Percentiles rank a stretch among this genome's conserved stretches.
These are phyloP conservation scores for Solanum peruvianum DNA, from an alignment of 257 asterid species.

Conservation along the genomic window DNA sequence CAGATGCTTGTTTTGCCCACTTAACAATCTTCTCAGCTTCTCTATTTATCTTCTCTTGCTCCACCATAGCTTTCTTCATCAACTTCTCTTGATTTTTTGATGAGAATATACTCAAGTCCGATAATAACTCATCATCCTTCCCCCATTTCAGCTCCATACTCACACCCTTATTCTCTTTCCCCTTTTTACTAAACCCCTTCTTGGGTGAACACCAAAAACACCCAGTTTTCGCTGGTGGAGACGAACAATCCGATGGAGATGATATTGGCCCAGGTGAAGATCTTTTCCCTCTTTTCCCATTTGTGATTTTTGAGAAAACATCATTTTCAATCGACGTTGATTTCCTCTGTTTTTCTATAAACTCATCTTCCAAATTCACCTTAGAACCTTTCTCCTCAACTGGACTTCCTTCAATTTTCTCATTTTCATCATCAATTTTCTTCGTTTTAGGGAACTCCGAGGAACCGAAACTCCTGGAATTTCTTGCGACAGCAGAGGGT, in stretches of 20 bases:
- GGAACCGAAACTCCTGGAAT: constrained; percentile 18
- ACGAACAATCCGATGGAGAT: constrained; percentile 27
- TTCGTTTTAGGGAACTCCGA: not conserved
- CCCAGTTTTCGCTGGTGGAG: constrained; percentile 63
- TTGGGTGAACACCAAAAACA: constrained; percentile 81
- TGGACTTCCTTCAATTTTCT: constrained; percentile 12
- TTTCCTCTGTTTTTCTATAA: not conserved
- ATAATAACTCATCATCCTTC: constrained; percentile 31
- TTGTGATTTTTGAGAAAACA: constrained; percentile 17
- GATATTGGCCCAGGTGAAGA: constrained; percentile 13
- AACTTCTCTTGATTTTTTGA: constrained; percentile 28
- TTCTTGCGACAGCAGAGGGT: constrained; percentile 3
- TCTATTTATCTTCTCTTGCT: constrained; percentile 58
- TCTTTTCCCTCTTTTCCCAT: constrained; percentile 6
- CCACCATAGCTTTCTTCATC: constrained; percentile 59
- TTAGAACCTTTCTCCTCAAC: not conserved
- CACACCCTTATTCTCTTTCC: constrained; percentile 22
- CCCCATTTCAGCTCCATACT: constrained; percentile 19
- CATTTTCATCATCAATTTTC: not conserved
- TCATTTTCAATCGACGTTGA: not conserved
- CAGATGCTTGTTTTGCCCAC: constrained; percentile 88
- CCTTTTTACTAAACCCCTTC: constrained; percentile 34
- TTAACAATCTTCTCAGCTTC: constrained; percentile 85
- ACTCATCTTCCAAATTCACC: not conserved
- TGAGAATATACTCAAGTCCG: constrained; percentile 49